phyloP scores from a whole-genome alignment of 495 filamentous ascomycete genomes.

The Parachaetomium inaequale region DNA sequence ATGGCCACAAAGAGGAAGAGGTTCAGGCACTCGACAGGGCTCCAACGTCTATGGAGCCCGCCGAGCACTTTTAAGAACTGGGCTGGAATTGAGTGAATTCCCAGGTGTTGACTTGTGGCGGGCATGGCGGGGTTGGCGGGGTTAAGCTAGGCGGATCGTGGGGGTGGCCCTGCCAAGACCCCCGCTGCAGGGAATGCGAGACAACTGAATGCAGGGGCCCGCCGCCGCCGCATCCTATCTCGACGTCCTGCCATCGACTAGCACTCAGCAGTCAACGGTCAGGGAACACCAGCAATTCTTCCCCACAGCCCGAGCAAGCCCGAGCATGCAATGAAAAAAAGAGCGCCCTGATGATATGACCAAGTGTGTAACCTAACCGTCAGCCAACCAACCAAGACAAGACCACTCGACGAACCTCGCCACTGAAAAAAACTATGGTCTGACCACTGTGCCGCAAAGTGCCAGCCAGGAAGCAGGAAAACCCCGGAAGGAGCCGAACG shows the following conservation, averaged over 20 bases:
- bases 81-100: no score
- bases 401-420: not conserved
- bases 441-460: no score
- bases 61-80: no score
- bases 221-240: not conserved
- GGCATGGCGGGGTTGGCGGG: constrained; percentile 1
- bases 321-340: constrained; percentile 20
- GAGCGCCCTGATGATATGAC: not conserved
- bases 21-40: no score
- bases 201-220: no score
- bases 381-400: no score
- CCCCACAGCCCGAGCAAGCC: constrained; percentile 17
- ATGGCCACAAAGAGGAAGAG: not conserved
- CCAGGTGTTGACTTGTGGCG: not conserved
- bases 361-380: not conserved
- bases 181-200: not conserved
- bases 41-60: no score
- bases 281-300: constrained; percentile 8
- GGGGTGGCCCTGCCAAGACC: constrained; percentile 8
- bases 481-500: not conserved
- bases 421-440: not conserved
- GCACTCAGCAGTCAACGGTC: not conserved
- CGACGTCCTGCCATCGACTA: not conserved
- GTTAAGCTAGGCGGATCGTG: not conserved
- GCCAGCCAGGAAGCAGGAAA: no score